Evolutionary conservation across 768 basidiomycete species (phyloP).

Genomic region (Calocera viscosa): DNA sequence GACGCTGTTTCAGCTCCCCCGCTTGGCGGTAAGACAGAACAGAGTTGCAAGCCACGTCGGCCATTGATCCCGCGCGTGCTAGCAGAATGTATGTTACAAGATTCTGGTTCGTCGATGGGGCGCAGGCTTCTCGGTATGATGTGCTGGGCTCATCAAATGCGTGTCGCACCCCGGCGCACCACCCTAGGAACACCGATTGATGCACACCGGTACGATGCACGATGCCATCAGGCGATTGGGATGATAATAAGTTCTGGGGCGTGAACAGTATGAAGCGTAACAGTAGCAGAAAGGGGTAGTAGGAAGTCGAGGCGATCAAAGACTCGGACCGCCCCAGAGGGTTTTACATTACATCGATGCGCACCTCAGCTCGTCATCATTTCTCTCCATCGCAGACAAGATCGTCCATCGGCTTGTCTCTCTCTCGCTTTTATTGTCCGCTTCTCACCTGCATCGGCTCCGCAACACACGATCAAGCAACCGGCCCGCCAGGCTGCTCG

Average conservation of each 20-base stretch:
- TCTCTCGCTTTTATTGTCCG: too few species aligned
- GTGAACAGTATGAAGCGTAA: background rate
- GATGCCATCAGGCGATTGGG: too few species aligned
- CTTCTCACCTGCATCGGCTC: background rate
- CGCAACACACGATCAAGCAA: background rate
- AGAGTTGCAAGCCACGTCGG: background rate
- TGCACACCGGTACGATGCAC: too few species aligned
- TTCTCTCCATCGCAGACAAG: background rate
- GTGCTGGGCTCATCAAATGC: too few species aligned
- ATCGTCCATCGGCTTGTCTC: too few species aligned
- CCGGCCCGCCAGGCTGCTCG: background rate
- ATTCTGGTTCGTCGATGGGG: too few species aligned
- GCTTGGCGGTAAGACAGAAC: background rate
- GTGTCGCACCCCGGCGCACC: too few species aligned
- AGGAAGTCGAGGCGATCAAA: background rate
- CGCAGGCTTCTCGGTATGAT: background rate
- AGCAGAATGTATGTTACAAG: too few species aligned
- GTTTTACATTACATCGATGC: constrained; percentile 3
- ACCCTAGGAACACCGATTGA: too few species aligned
- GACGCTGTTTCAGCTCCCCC: too few species aligned
- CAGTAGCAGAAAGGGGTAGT: background rate
- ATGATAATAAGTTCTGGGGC: too few species aligned
- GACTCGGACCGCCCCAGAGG: background rate
- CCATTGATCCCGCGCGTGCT: background rate
- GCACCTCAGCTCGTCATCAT: background rate